Evolutionary conservation across 768 basidiomycete genomes (phyloP).

Genomic region (Panaeolus cyanescens): DNA sequence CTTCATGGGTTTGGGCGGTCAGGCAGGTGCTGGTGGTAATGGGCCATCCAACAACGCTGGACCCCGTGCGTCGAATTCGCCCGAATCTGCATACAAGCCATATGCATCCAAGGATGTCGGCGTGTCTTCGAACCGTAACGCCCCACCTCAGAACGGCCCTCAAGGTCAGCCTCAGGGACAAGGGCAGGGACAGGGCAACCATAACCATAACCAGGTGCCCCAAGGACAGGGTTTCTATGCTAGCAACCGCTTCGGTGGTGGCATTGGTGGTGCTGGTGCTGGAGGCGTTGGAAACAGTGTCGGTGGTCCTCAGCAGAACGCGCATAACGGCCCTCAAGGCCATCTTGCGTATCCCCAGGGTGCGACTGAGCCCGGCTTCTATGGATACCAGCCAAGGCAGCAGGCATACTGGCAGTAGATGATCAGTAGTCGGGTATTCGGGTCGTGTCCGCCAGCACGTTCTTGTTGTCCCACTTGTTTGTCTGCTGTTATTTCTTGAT

Average conservation of each 20-base stretch:
- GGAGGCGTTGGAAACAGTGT: conserved; percentile 37
- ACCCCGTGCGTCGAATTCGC: conserved; percentile 57
- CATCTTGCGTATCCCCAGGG: conserved; percentile 68
- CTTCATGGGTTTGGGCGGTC: conserved; percentile 65
- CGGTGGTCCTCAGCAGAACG: conserved; percentile 43
- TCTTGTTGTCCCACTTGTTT: neutral
- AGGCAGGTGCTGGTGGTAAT: conserved; percentile 39
- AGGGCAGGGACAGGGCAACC: conserved; percentile 45
- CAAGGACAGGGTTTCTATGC: conserved; percentile 55
- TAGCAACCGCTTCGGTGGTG: conserved; percentile 44
- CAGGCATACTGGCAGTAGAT: conserved; percentile 61
- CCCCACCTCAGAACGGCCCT: conserved; percentile 42
- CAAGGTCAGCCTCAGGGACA: conserved; percentile 58
- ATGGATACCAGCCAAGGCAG: conserved; percentile 70
- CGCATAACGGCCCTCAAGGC: conserved; percentile 51
- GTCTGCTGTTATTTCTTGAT: neutral
- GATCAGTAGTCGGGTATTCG: neutral
- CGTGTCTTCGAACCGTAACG: conserved; percentile 45
- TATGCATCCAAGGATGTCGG: conserved; percentile 71
- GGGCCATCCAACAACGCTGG: conserved; percentile 44
- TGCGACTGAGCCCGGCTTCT: conserved; percentile 66
- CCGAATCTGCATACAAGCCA: conserved; percentile 76
- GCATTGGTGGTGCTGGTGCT: conserved; percentile 35
- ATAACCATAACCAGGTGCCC: conserved; percentile 20
- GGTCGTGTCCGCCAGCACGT: neutral